phyloP scores from a whole-genome alignment of 768 basidiomycete genomes.

The Cyclocybe cylindracea region DNA sequence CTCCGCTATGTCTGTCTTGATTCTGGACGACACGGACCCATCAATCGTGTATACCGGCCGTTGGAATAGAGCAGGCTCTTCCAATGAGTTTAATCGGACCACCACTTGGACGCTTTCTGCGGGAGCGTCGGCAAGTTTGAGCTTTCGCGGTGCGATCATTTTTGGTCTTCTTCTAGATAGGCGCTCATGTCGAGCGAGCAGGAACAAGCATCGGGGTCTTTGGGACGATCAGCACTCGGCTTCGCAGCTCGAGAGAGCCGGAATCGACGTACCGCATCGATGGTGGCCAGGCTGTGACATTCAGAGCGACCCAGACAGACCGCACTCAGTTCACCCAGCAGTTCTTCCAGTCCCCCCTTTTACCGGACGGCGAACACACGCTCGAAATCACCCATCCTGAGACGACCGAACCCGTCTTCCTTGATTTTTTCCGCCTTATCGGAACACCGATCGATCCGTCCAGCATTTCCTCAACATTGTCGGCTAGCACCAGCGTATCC shows the following conservation, averaged over 20 bases:
- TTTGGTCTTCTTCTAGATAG: neutral
- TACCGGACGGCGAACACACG: slow-evolving; percentile 20
- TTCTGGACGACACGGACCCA: slow-evolving; percentile 20
- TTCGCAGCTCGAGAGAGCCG: neutral
- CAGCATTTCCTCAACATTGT: neutral
- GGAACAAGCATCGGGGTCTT: slow-evolving; percentile 23
- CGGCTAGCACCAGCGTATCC: neutral
- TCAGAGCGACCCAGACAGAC: slow-evolving; percentile 6
- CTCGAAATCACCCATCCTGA: slow-evolving; percentile 19
- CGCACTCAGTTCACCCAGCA: slow-evolving; percentile 15
- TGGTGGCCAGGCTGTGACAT: slow-evolving; percentile 10
- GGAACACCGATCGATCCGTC: neutral
- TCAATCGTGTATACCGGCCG: slow-evolving; percentile 18
- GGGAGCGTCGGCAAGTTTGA: slow-evolving; percentile 22
- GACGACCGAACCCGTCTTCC: slow-evolving; percentile 15
- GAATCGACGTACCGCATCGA: slow-evolving; percentile 22
- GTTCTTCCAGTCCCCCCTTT: slow-evolving; percentile 20
- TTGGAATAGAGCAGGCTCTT: slow-evolving; percentile 17
- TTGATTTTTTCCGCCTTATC: slow-evolving; percentile 19
- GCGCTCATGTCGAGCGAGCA: neutral
- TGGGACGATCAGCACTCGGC: slow-evolving; percentile 17
- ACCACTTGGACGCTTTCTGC: slow-evolving; percentile 16
- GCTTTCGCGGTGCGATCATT: slow-evolving; percentile 19
- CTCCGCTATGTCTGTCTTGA: slow-evolving; percentile 9
- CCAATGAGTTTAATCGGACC: slow-evolving; percentile 17